phyloP scores from a whole-genome alignment of 345 rosid species.

The Salix arbutifolia region DNA sequence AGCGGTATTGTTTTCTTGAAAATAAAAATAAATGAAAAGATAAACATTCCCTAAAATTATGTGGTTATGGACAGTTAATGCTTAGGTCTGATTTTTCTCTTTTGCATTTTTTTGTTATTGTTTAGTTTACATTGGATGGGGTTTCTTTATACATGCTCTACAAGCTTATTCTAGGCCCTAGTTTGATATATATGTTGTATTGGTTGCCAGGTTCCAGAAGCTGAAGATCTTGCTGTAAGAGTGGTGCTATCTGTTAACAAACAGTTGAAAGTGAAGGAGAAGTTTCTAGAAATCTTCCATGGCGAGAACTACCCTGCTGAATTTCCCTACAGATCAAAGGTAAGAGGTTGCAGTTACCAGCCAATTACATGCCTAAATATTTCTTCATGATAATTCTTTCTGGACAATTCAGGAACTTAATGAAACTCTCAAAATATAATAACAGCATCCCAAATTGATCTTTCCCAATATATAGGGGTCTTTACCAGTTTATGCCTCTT shows the following conservation, averaged over 20 bases:
- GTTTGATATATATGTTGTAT: slow-evolving; percentile 13
- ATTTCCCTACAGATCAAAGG: slow-evolving; percentile 60
- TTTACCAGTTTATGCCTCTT: too few species aligned
- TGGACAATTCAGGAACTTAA: too few species aligned
- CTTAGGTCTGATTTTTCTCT: neutral
- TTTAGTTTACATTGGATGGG: neutral
- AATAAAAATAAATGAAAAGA: too few species aligned
- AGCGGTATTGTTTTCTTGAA: too few species aligned
- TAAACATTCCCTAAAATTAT: too few species aligned
- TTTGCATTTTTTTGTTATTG: slow-evolving; percentile 2
- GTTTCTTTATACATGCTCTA: neutral
- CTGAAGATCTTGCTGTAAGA: slow-evolving; percentile 46
- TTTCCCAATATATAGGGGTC: too few species aligned
- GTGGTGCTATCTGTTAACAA: slow-evolving; percentile 47
- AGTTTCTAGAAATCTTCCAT: slow-evolving; percentile 29
- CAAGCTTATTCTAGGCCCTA: neutral
- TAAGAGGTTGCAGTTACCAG: slow-evolving; percentile 11
- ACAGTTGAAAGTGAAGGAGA: slow-evolving; percentile 37
- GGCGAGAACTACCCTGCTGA: slow-evolving; percentile 41
- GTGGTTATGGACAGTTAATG: too few species aligned
- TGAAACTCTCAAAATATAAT: too few species aligned
- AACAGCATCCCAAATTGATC: too few species aligned
- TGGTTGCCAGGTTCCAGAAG: slow-evolving; percentile 40
- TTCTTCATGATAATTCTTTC: too few species aligned
- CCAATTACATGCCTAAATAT: too few species aligned